Base-by-base conservation (phyloP, 2,329 filamentous ascomycete genomes). In the Coniochaeta sp. region DNA sequence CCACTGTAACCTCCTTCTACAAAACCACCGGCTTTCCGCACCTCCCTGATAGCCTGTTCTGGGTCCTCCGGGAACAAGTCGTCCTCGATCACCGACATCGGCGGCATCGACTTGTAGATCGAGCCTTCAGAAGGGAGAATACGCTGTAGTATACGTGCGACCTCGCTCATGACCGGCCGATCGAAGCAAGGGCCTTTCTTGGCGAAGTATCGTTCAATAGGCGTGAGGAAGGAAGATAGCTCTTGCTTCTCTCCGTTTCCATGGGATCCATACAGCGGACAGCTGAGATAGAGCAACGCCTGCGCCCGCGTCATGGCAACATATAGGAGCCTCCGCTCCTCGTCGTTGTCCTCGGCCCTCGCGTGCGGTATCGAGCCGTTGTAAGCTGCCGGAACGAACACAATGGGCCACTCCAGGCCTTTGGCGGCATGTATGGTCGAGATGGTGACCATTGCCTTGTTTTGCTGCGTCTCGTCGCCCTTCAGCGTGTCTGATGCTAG, bases 401-500 rank as follows among this genome's bases (percentile, higher is more conserved):
- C 91, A 1, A 96, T 82, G 0, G 93, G 93, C 95, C 95, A 99
- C 72, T 99, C 93, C 1, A 99, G 80, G 3, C 93, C 93, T 73
- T 99, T 99, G 2, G 93, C 91, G 0, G 93, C 92, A 71, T 99
- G 93, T 12, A 99, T 97, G 0, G 93, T 99, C 6, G 92, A 97
- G 26, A 99, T 91, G 0, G 93, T 97, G 22, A 98, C 85, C 66
- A 90, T 80, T 1, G 83, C 78, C 31, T 79, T 82, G 31, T 78
- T 78, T 58, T 83, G 80, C 24, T 80, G 78, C 2, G 81, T 79
- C 2, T 83, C 79, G 11, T 84, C 81, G 26, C 86, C 82, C 19
- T 83, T 84, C 66, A 91, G 87, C 0, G 88, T 83, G 64, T 96
- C 91, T 0, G 91, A 88, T 2, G 91, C 89, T n/a, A 99, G 77